Conservation (phyloP, 345 rosid species). For the Euphorbia peplus region DNA sequence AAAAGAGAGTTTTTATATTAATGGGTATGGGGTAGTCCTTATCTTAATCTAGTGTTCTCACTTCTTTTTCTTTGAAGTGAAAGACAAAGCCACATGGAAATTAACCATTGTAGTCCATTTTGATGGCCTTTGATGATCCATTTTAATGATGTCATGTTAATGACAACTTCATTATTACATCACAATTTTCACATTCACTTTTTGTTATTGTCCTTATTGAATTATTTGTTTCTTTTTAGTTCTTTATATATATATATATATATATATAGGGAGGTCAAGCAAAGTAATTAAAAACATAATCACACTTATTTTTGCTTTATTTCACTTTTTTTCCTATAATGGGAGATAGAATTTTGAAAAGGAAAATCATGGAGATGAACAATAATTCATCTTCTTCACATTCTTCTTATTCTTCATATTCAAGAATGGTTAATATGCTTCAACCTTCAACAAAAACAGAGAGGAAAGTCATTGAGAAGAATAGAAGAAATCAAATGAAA, state of each 20-base stretch:
- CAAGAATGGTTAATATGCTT: background rate
- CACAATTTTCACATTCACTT: background rate
- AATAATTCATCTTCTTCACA: background rate
- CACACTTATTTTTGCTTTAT: background rate
- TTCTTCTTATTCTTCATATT: background rate
- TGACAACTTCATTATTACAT: background rate
- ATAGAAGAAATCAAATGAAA: slow-evolving; percentile 53
- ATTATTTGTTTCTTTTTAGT: too few relatives aligned
- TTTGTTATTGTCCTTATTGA: background rate
- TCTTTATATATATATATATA: background rate
- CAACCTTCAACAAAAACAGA: slow-evolving; percentile 33
- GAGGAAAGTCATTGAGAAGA: slow-evolving; percentile 51
- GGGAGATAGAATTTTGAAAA: background rate
- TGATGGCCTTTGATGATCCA: background rate
- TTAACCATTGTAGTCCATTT: background rate
- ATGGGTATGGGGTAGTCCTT: too few relatives aligned
- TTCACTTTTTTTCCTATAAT: background rate
- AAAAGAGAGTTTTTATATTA: too few relatives aligned
- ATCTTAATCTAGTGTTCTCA: background rate
- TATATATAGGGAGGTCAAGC: background rate
- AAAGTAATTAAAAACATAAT: background rate
- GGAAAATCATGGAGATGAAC: slow-evolving; percentile 13
- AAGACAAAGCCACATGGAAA: background rate
- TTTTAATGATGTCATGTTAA: background rate
- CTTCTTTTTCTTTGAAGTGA: too few relatives aligned